Conservation (phyloP, 768 basidiomycete genomes). For the Russula dissimulans region DNA sequence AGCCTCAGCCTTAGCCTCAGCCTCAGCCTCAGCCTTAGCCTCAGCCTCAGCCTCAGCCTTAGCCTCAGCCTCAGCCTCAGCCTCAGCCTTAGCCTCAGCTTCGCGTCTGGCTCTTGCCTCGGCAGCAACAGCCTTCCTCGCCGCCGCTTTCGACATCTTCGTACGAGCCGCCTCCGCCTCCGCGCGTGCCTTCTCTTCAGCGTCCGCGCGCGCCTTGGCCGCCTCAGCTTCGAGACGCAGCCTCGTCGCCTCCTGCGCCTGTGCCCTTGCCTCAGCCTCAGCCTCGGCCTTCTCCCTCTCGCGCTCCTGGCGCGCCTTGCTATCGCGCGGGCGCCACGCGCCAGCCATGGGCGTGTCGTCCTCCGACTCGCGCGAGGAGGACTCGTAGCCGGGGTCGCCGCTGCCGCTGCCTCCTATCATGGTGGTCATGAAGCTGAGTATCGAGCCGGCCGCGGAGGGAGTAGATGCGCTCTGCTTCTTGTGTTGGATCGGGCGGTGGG, state of each 20-base stretch:
- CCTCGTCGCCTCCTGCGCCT: constrained; percentile 1
- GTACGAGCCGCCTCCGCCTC: background rate
- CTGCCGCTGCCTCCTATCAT: background rate
- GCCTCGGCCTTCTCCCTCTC: background rate
- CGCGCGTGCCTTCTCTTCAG: background rate
- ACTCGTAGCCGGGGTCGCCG: constrained; percentile 15
- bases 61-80: background rate
- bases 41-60: background rate
- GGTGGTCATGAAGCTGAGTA: constrained; percentile 4
- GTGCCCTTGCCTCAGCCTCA: background rate
- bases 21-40: background rate
- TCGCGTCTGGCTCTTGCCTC: no score
- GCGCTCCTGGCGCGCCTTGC: constrained; percentile 5
- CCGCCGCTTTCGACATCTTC: no score
- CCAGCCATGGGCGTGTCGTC: constrained; percentile 11
- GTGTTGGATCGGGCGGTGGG: background rate
- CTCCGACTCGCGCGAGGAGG: constrained; percentile 12
- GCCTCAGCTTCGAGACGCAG: constrained; percentile 7
- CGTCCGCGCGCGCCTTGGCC: constrained; percentile 1
- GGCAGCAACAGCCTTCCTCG: no score
- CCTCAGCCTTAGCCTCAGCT: background rate
- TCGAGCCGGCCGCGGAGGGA: background rate
- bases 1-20: background rate
- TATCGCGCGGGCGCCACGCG: constrained; percentile 10
- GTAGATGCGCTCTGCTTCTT: constrained; percentile 10